Evolutionary conservation across 1,139 yeast genomes (phyloP).

Genomic region (Kodamaea ohmeri): DNA sequence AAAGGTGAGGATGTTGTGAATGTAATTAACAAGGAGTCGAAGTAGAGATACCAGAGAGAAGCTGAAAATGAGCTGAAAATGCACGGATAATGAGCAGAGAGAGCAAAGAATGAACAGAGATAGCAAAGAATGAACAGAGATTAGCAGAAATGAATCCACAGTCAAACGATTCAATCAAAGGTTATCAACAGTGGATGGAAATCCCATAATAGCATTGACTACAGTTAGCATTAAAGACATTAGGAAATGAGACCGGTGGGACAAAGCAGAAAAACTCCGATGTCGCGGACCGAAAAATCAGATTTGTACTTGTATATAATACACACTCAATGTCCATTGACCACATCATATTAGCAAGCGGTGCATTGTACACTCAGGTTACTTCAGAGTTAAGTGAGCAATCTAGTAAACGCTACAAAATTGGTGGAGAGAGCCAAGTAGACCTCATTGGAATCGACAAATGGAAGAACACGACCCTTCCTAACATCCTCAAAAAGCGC

Average conservation of each 20-base stretch:
- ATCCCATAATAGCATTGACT: too few species aligned
- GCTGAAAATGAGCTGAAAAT: neutral
- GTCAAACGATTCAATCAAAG: too few species aligned
- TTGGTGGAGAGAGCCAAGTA: slow-evolving; percentile 6
- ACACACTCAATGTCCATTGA: slow-evolving; percentile 2
- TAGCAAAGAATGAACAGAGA: too few species aligned
- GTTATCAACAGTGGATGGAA: too few species aligned
- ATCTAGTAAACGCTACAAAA: slow-evolving; percentile 18
- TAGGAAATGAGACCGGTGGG: too few species aligned
- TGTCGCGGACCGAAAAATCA: neutral
- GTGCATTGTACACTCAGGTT: slow-evolving; percentile 16
- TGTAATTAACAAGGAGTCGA: slow-evolving; percentile 7
- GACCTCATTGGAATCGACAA: slow-evolving; percentile 22
- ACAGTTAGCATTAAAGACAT: too few species aligned
- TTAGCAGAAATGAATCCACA: too few species aligned
- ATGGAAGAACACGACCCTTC: slow-evolving; percentile 34
- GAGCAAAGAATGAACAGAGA: too few species aligned
- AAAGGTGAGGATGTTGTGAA: slow-evolving; percentile 5
- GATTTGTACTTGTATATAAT: slow-evolving; percentile 1
- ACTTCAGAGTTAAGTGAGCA: slow-evolving; percentile 19
- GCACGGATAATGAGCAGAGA: too few species aligned
- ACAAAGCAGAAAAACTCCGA: too few species aligned
- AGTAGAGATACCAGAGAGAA: neutral
- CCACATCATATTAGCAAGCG: slow-evolving; percentile 10
- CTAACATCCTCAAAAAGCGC: slow-evolving; percentile 22